Base-by-base conservation (phyloP, 2,329 filamentous ascomycete species). In the Ophiostoma tasmaniense region DNA sequence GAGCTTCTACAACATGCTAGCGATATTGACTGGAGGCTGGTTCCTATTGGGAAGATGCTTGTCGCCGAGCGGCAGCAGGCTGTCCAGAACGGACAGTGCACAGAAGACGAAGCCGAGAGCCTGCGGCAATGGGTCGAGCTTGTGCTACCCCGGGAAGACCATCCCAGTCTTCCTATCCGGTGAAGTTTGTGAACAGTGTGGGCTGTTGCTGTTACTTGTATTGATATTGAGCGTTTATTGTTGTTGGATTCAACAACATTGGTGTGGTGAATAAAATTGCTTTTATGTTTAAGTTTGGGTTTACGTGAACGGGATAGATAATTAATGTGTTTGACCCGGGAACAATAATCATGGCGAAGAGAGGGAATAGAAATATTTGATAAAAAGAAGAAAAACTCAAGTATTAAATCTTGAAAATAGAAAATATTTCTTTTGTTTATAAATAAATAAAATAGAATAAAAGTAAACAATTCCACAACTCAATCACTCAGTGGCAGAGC, bases 1-100 rank as follows among this genome's bases (percentile, higher is more conserved):
- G 81, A 79, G 66, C 77, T 83, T 42, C 79, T 85, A 78, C 76
- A 82, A 17, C 75, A 82, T 1, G 61, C 8, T 6, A 22, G 20
- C 3, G 1, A 0, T 7, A 37, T 3, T 20, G 13, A 39, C 3
- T 28, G 20, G 30, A 45, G 42, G 17, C 17, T 45, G 4, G 42
- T 45, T 45, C 42, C 42, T 5, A 45, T 17, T 7, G 20, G 20
- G 17, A 17, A 45, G 17, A 17, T 45, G 42, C 17, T 45, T 20
- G 42, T 45, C 5, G 42, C 42, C 61, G 61, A 64, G 20, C 10
- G 17, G 20, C 8, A 20, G 3, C 20, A 4, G 33, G 61, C 61
- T 7, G 30, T 13, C 2, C 33, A 37, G 33, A n/a, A 5, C 4
- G 61, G 61, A 2, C 61, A 37, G 7, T 8, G n/a, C 7, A 64